These are phyloP conservation scores for Tetradesmus lagerheimii DNA, from an alignment of 139 green algal genomes.

Conservation along the genomic window DNA sequence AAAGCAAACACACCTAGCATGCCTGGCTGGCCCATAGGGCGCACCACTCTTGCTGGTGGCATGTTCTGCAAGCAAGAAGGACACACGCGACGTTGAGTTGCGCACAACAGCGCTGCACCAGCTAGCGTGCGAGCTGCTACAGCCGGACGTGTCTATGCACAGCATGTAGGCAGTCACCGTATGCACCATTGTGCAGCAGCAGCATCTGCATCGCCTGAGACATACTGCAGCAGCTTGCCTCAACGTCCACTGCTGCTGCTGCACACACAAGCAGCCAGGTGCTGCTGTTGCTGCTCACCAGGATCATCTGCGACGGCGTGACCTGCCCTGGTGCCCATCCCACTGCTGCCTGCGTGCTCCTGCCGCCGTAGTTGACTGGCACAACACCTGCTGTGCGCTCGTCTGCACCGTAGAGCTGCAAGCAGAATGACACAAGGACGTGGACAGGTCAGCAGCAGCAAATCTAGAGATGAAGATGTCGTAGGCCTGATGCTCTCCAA, in stretches of 20 bases:
- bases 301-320: constrained; percentile 41
- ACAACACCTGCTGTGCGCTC: constrained; percentile 43
- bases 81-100: not conserved
- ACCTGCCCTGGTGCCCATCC: constrained; percentile 44
- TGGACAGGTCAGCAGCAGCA: not conserved
- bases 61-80: constrained; percentile 32
- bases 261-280: not conserved
- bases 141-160: not conserved
- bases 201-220: too few species aligned
- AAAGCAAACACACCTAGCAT: not conserved
- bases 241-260: not conserved
- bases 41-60: constrained; percentile 28
- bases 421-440: not conserved
- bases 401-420: constrained; percentile 48
- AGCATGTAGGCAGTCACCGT: not conserved
- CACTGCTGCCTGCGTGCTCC: constrained; percentile 33
- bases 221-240: not conserved
- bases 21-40: constrained; percentile 40
- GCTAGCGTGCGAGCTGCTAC: not conserved
- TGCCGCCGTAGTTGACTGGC: constrained; percentile 24
- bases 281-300: constrained; percentile 38
- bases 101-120: not conserved
- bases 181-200: not conserved
- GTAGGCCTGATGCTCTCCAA: not conserved
- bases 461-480: not conserved